Evolutionary conservation across 768 basidiomycete species (phyloP).

Genomic region (Leucosporidium yakuticum): DNA sequence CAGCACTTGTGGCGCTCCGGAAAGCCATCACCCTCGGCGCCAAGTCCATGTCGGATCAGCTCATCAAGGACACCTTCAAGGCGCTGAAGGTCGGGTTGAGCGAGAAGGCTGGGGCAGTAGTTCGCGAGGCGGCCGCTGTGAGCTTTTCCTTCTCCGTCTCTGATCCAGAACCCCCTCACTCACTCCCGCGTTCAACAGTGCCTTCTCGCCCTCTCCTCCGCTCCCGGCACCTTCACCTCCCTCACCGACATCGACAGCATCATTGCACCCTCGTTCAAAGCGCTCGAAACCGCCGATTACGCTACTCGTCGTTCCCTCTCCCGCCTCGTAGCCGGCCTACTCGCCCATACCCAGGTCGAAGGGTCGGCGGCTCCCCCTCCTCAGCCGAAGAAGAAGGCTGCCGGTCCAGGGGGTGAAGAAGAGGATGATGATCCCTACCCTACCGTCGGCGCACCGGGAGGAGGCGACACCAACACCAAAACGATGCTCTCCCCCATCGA

Average conservation of each 20-base stretch:
- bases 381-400: constrained; percentile 55
- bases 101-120: constrained; percentile 78
- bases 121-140: constrained; percentile 76
- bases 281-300: constrained; percentile 76
- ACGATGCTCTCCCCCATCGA: constrained; percentile 66
- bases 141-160: constrained; percentile 5
- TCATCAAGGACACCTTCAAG: constrained; percentile 74
- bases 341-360: constrained; percentile 74
- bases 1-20: constrained; percentile 68
- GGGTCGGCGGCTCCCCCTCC: constrained; percentile 47
- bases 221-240: constrained; percentile 52
- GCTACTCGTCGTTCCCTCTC: constrained; percentile 72
- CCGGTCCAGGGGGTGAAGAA: constrained; percentile 32
- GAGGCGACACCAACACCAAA: constrained; percentile 55
- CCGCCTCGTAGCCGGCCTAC: constrained; percentile 71
- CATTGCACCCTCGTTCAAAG: constrained; percentile 60
- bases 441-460: constrained; percentile 47
- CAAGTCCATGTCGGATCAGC: constrained; percentile 71
- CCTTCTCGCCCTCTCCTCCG: constrained; percentile 42
- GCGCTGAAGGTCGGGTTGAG: constrained; percentile 65
- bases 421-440: constrained; percentile 56
- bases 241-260: constrained; percentile 71
- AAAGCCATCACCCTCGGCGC: constrained; percentile 75
- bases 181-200: background rate
- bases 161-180: background rate